These are phyloP conservation scores for Nothomitra cinnamomea DNA, from an alignment of 2,329 filamentous ascomycete species.

Conservation along the genomic window DNA sequence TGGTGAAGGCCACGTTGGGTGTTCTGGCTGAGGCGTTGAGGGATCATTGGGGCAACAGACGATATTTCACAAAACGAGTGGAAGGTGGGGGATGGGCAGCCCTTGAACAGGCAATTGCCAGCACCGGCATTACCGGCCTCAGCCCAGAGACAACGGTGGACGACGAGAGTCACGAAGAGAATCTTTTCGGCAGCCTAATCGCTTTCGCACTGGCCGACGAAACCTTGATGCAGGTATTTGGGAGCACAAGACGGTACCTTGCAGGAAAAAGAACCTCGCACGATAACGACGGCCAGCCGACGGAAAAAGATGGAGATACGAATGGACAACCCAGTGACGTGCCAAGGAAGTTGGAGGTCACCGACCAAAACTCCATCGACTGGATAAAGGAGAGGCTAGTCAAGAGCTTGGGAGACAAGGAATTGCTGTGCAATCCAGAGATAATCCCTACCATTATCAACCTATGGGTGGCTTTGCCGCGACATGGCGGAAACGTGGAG, in stretches of 20 bases:
- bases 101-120: conserved; percentile 54
- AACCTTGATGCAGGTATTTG: conserved; percentile 51
- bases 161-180: conserved; percentile 34
- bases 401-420: neutral
- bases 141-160: conserved; percentile 7
- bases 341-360: neutral
- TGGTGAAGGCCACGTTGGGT: conserved; percentile 54
- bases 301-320: neutral
- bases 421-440: conserved; percentile 31
- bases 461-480: conserved; percentile 46
- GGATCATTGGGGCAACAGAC: conserved; percentile 68
- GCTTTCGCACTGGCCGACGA: conserved; percentile 69
- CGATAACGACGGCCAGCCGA: neutral
- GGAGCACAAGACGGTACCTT: conserved; percentile 20
- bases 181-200: conserved; percentile 69
- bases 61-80: conserved; percentile 67
- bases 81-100: conserved; percentile 64
- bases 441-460: conserved; percentile 44
- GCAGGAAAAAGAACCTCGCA: conserved; percentile 6
- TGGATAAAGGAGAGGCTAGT: neutral
- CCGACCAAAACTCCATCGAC: conserved; percentile 11
- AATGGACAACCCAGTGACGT: neutral
- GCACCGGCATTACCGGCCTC: conserved; percentile 44
- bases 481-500: conserved; percentile 15
- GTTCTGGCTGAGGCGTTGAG: conserved; percentile 60